A percentile compares a stretch with the other conserved stretches of the same genome.
These are phyloP conservation scores for Lodderomyces jiufengensis DNA, from an alignment of 1,139 yeast genomes.

Conservation along the genomic window DNA sequence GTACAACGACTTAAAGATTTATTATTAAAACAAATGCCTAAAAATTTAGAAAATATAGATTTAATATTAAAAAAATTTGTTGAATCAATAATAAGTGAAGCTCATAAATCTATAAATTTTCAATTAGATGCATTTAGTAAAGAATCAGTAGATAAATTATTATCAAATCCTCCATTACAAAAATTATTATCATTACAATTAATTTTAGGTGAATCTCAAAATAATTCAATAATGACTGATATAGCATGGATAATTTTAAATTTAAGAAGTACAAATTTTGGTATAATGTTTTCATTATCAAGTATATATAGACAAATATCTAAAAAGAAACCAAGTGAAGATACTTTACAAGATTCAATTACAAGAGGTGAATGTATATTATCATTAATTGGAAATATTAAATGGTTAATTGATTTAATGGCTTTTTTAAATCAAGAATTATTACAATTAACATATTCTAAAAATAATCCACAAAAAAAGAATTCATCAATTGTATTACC, in stretches of 20 bases:
- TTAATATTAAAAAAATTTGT: constrained; percentile 34
- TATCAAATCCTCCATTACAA: constrained; percentile 72
- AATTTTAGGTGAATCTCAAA: constrained; percentile 55
- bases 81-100: constrained; percentile 52
- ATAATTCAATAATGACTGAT: constrained; percentile 43
- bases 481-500: constrained; percentile 47
- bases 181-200: constrained; percentile 62
- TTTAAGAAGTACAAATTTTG: constrained; percentile 67
- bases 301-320: constrained; percentile 57
- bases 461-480: constrained; percentile 21
- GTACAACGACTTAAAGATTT: constrained; percentile 25
- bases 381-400: constrained; percentile 65
- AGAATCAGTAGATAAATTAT: constrained; percentile 66
- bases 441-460: constrained; percentile 31
- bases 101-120: constrained; percentile 67
- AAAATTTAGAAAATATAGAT: constrained; percentile 13
- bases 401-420: constrained; percentile 75
- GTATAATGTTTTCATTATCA: constrained; percentile 68
- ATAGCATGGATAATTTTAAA: constrained; percentile 70
- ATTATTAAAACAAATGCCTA: constrained; percentile 14
- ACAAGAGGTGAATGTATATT: constrained; percentile 56
- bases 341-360: constrained; percentile 51
- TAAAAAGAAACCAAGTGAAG: constrained; percentile 47
- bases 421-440: constrained; percentile 68
- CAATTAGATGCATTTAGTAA: constrained; percentile 59